A percentile compares a stretch with the other conserved stretches of the same genome.
Evolutionary conservation across 495 filamentous ascomycete species (phyloP).

Genomic region (Talaromyces nanjingensis): DNA sequence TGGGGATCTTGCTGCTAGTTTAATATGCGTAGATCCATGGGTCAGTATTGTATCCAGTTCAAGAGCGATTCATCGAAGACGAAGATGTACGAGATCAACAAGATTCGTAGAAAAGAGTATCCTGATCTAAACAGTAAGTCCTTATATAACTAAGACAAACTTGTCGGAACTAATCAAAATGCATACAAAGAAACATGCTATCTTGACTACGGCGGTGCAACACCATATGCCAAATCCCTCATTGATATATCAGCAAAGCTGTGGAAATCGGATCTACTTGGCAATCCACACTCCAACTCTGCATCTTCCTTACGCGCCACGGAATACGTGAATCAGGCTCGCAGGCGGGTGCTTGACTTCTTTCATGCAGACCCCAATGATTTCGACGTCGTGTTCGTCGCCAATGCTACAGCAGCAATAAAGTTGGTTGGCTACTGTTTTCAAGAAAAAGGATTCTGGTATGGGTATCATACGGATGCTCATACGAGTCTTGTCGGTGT

Average conservation of each 20-base stretch:
- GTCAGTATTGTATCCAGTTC: not conserved
- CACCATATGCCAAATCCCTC: constrained; percentile 59
- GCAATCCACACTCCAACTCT: constrained; percentile 72
- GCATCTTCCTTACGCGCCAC: constrained; percentile 56
- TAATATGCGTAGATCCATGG: not conserved
- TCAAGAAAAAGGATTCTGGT: constrained; percentile 52
- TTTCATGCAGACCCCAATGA: constrained; percentile 56
- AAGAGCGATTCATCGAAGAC: not conserved
- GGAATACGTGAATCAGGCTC: constrained; percentile 50
- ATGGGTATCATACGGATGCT: constrained; percentile 66
- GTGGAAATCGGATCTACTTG: constrained; percentile 53
- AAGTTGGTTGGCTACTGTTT: constrained; percentile 64
- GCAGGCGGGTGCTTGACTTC: constrained; percentile 51
- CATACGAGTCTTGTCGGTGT: constrained; percentile 71
- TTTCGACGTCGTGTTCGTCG: constrained; percentile 63
- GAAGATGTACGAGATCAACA: constrained; percentile 16
- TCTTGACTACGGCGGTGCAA: constrained; percentile 72
- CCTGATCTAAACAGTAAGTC: constrained; percentile 32
- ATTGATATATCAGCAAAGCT: constrained; percentile 51
- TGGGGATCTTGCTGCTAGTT: not conserved
- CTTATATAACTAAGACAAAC: not conserved
- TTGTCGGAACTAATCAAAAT: not conserved
- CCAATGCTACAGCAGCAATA: constrained; percentile 64
- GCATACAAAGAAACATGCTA: constrained; percentile 41
- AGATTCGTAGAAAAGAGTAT: constrained; percentile 32